Evolutionary conservation across 2,329 filamentous ascomycete species (phyloP).

Genomic region (Didymella arachidicola): DNA sequence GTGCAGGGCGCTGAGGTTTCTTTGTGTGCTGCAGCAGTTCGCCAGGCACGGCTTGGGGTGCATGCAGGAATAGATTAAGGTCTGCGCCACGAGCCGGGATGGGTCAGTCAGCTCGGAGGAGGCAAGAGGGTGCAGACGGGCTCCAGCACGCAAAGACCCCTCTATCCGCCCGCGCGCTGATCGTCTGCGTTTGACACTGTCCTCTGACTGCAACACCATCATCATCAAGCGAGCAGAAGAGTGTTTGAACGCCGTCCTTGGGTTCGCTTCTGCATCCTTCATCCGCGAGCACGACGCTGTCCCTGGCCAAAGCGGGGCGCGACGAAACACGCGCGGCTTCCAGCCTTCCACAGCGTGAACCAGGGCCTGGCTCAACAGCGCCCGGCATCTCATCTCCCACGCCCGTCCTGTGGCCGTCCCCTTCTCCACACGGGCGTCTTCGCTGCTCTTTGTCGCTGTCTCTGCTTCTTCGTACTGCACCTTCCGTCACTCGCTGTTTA

Average conservation of each 20-base stretch:
- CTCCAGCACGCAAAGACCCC: conserved; percentile 16
- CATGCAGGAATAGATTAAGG: conserved; percentile 22
- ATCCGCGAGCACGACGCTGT: conserved; percentile 16
- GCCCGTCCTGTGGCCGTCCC: conserved; percentile 15
- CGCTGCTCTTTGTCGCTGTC: conserved; percentile 18
- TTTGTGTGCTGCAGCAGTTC: conserved; percentile 19
- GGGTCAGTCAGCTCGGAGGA: conserved; percentile 21
- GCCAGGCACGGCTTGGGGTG: conserved; percentile 15
- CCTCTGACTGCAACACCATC: conserved; percentile 20
- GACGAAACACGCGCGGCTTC: conserved; percentile 25
- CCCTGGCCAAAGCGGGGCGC: conserved; percentile 11
- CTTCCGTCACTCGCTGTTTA: conserved; percentile 17
- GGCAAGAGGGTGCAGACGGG: conserved; percentile 8
- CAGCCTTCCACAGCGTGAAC: conserved; percentile 19
- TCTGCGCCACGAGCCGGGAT: conserved; percentile 22
- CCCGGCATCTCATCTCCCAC: conserved; percentile 21
- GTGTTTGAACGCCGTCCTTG: conserved; percentile 13
- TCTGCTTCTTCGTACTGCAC: conserved; percentile 1
- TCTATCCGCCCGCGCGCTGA: conserved; percentile 18
- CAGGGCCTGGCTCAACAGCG: conserved; percentile 20
- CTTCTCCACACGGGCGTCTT: conserved; percentile 15
- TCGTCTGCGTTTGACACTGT: conserved; percentile 17
- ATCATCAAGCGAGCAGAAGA: conserved; percentile 13
- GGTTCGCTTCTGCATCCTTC: conserved; percentile 8
- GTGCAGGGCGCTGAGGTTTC: conserved; percentile 11